A percentile compares a stretch with the other conserved stretches of the same genome.
These are phyloP conservation scores for Chalciporus sp. DNA, from an alignment of 1,284 basidiomycete genomes.

Conservation along the genomic window DNA sequence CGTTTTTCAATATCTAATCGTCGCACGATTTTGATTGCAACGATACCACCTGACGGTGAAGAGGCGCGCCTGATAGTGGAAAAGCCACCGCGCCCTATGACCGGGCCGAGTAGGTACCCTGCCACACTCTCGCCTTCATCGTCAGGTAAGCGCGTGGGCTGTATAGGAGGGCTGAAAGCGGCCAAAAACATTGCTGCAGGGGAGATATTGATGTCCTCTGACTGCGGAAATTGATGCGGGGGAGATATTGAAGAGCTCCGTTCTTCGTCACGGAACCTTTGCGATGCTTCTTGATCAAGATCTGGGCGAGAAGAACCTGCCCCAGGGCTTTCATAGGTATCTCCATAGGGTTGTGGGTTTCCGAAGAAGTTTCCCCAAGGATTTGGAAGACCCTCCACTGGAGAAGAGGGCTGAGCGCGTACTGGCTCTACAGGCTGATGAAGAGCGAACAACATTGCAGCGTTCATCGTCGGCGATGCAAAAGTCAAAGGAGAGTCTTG, in stretches of 20 bases:
- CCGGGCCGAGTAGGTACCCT: constrained; percentile 76
- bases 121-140: constrained; percentile 63
- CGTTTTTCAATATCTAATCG: constrained; percentile 55
- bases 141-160: constrained; percentile 43
- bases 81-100: constrained; percentile 85
- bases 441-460: constrained; percentile 11
- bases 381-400: constrained; percentile 6
- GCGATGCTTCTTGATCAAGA: constrained; percentile 31
- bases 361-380: constrained; percentile 17
- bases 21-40: constrained; percentile 84
- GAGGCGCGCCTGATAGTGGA: constrained; percentile 81
- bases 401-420: background rate
- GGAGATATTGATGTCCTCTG: constrained; percentile 43
- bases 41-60: constrained; percentile 65
- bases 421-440: background rate
- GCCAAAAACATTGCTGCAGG: constrained; percentile 82
- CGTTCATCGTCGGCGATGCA: background rate
- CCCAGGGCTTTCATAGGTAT: constrained; percentile 1
- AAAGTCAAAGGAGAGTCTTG: too few species aligned
- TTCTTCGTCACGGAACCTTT: constrained; percentile 19
- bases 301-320: constrained; percentile 19
- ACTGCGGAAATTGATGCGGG: constrained; percentile 5
- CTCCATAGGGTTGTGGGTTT: background rate
- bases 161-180: constrained; percentile 53
- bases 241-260: background rate